Conservation (phyloP, 352 stramenopile genomes). For the Thraustochytrium striatum region DNA sequence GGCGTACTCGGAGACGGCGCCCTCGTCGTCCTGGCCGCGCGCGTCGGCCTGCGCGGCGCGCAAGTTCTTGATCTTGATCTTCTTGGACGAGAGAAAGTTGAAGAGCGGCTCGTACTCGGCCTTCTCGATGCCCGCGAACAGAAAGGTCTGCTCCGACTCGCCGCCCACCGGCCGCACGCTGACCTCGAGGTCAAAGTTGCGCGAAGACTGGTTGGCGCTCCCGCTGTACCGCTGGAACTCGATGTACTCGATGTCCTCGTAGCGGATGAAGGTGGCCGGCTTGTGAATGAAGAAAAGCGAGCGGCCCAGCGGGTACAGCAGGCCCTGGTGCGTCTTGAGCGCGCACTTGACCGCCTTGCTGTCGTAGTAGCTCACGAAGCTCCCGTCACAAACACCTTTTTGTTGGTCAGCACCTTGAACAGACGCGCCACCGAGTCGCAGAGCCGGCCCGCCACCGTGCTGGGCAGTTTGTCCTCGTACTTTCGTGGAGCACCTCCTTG, state of each 20-base stretch:
- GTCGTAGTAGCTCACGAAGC: constrained; percentile 78
- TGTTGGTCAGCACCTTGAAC: constrained; percentile 87
- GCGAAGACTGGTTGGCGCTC: constrained; percentile 54
- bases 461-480: constrained; percentile 93
- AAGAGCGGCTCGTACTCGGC: constrained; percentile 75
- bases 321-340: constrained; percentile 70
- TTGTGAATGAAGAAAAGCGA: constrained; percentile 89
- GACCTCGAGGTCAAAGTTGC: constrained; percentile 74
- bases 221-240: constrained; percentile 67
- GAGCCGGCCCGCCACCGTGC: constrained; percentile 87
- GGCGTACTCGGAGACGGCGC: constrained; percentile 74
- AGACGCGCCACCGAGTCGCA: constrained; percentile 97
- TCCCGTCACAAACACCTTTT: constrained; percentile 62
- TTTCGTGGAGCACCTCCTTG: constrained; percentile 89
- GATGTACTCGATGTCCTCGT: constrained; percentile 80
- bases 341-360: constrained; percentile 76
- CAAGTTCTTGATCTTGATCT: constrained; percentile 75
- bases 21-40: constrained; percentile 66
- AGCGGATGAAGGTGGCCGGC: constrained; percentile 80
- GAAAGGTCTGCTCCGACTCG: constrained; percentile 66
- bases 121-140: constrained; percentile 77
- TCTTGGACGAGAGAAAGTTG: constrained; percentile 78
- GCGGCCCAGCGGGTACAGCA: constrained; percentile 78
- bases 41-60: constrained; percentile 63
- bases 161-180: constrained; percentile 72